Conservation (phyloP, 768 basidiomycete species). For the Daedaleopsis sinensis region DNA sequence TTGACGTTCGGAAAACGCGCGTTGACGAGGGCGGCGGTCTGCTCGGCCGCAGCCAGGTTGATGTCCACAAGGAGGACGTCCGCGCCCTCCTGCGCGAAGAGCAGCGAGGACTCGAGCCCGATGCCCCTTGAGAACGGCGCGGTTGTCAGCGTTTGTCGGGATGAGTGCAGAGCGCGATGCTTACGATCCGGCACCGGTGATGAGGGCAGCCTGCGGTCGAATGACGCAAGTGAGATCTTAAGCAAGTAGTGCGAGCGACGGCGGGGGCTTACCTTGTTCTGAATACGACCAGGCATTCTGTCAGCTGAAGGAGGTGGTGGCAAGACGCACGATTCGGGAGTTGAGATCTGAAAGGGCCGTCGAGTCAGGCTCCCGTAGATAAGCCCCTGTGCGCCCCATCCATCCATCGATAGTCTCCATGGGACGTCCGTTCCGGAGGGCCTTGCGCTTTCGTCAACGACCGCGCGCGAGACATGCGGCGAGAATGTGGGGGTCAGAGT, state of each 20-base stretch:
- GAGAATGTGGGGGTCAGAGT: no score
- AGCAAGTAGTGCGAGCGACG: not conserved
- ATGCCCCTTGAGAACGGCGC: conserved; percentile 69
- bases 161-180: conserved; percentile 21
- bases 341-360: not conserved
- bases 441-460: not conserved
- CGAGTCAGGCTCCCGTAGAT: not conserved
- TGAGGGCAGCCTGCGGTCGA: conserved; percentile 35
- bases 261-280: conserved; percentile 32
- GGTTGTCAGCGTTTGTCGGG: not conserved
- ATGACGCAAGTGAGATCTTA: not conserved
- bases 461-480: not conserved
- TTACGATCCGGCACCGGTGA: conserved; percentile 58
- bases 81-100: conserved; percentile 96
- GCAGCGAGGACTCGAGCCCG: conserved; percentile 91
- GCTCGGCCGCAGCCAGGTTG: conserved; percentile 74
- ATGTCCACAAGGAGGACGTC: conserved; percentile 88
- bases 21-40: conserved; percentile 62
- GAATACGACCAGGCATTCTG: conserved; percentile 38
- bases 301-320: not conserved
- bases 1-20: conserved; percentile 70
- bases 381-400: not conserved
- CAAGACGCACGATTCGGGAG: conserved; percentile 1
- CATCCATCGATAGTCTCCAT: not conserved
- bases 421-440: not conserved